phyloP scores from a whole-genome alignment of 495 filamentous ascomycete species.

The Mycothermus thermophilus region DNA sequence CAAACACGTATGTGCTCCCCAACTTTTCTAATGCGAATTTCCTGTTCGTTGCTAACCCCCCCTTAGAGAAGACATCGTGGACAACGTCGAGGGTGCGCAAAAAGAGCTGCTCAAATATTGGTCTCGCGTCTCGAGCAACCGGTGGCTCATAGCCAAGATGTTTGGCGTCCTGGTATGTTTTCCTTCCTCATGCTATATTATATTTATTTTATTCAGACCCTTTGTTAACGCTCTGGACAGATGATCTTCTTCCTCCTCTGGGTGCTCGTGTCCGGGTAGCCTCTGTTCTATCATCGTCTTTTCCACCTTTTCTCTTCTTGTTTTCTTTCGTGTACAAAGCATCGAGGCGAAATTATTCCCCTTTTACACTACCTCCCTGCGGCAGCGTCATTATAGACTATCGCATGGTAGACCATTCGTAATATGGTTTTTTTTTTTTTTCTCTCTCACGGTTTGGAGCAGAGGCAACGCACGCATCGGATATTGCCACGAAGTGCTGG shows the following conservation, averaged over 20 bases:
- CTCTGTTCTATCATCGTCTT: too few relatives aligned
- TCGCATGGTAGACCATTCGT: slow-evolving; percentile 13
- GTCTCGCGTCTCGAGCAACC: slow-evolving; percentile 80
- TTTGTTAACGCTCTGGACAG: slow-evolving; percentile 3
- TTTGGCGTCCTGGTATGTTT: slow-evolving; percentile 68
- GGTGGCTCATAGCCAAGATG: slow-evolving; percentile 98
- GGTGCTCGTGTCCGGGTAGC: slow-evolving; percentile 27
- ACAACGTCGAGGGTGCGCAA: slow-evolving; percentile 93
- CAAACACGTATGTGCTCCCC: slow-evolving; percentile 48
- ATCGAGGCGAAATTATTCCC: too few relatives aligned
- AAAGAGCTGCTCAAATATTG: slow-evolving; percentile 94
- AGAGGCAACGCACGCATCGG: too few relatives aligned
- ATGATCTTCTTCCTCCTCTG: slow-evolving; percentile 25
- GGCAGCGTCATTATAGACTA: slow-evolving; percentile 12
- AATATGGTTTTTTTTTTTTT: slow-evolving; percentile 7
- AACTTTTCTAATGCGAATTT: too few relatives aligned
- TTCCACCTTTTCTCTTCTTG: slow-evolving; percentile 2
- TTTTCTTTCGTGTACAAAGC: slow-evolving; percentile 7
- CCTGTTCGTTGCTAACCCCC: slow-evolving; percentile 3
- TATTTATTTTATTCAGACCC: too few relatives aligned
- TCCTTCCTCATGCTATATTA: slow-evolving; percentile 19
- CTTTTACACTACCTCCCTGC: slow-evolving; percentile 8
- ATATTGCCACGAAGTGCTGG: too few relatives aligned
- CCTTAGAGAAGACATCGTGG: slow-evolving; percentile 63
- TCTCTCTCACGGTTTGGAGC: not conserved